phyloP scores from a whole-genome alignment of 2,329 filamentous ascomycete species.

The Colletotrichum lindemuthianum region DNA sequence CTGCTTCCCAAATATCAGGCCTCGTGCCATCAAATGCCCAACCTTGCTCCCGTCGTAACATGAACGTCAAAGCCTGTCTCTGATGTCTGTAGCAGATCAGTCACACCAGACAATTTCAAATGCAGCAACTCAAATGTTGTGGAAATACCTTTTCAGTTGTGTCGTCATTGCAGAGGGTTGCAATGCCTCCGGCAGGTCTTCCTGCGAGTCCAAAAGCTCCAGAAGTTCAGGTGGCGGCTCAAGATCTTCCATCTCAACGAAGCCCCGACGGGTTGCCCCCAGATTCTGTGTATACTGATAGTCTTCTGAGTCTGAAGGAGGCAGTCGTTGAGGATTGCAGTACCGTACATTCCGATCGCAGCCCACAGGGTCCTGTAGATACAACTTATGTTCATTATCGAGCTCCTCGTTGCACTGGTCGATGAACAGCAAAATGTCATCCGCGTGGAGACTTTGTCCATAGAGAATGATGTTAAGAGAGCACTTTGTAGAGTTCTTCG shows the following conservation, averaged over 20 bases:
- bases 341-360: constrained; percentile 44
- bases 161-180: constrained; percentile 43
- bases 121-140: background rate
- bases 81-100: constrained; percentile 48
- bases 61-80: constrained; percentile 54
- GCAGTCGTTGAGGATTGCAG: constrained; percentile 49
- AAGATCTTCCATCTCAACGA: constrained; percentile 22
- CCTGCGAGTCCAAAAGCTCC: constrained; percentile 39
- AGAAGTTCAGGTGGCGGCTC: constrained; percentile 38
- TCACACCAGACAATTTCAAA: background rate
- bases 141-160: constrained; percentile 39
- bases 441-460: constrained; percentile 41
- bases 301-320: constrained; percentile 19
- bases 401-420: constrained; percentile 39
- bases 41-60: constrained; percentile 49
- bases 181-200: constrained; percentile 42
- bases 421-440: constrained; percentile 45
- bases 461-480: constrained; percentile 39
- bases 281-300: constrained; percentile 15
- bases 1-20: constrained; percentile 48
- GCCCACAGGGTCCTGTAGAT: constrained; percentile 46
- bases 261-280: background rate
- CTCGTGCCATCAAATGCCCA: constrained; percentile 43
- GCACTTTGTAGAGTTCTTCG: background rate
- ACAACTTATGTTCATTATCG: constrained; percentile 33